These are phyloP conservation scores for Pleurotus ostreatus DNA, from an alignment of 768 basidiomycete species.

Conservation along the genomic window DNA sequence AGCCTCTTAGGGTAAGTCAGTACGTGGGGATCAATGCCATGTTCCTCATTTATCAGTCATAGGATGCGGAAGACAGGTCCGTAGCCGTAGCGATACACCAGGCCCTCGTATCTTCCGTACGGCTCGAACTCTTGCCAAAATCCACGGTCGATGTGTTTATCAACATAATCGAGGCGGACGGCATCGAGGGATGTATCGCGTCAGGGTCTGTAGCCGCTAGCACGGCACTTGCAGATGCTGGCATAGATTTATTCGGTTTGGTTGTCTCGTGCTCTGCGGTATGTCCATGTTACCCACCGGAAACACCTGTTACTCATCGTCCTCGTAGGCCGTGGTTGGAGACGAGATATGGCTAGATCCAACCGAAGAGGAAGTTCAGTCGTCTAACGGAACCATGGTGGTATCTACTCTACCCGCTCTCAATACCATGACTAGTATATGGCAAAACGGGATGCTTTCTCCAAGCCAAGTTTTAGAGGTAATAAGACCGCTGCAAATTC, in stretches of 20 bases:
- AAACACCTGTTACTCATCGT: not conserved
- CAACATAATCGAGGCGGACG: slow-evolving; percentile 88
- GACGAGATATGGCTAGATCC: slow-evolving; percentile 78
- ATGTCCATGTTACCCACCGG: not conserved
- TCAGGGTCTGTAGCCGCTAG: slow-evolving; percentile 85
- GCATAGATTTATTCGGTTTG: slow-evolving; percentile 86
- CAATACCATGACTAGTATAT: slow-evolving; percentile 76
- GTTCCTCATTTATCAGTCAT: slow-evolving; percentile 13
- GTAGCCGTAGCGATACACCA: slow-evolving; percentile 83
- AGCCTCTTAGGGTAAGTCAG: slow-evolving; percentile 77
- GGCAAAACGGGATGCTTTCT: slow-evolving; percentile 73
- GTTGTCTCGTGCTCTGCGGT: slow-evolving; percentile 84
- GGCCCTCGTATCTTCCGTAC: slow-evolving; percentile 76
- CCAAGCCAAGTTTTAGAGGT: slow-evolving; percentile 54
- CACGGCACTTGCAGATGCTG: slow-evolving; percentile 88
- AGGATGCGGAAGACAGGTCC: slow-evolving; percentile 95
- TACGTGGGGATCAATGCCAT: slow-evolving; percentile 8
- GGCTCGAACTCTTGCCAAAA: slow-evolving; percentile 90
- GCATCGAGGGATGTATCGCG: slow-evolving; percentile 84
- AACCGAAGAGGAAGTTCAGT: slow-evolving; percentile 57
- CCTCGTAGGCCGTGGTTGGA: slow-evolving; percentile 49
- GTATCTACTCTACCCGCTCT: slow-evolving; percentile 88
- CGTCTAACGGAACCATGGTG: slow-evolving; percentile 64
- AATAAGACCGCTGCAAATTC: slow-evolving; percentile 19
- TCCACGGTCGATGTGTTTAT: slow-evolving; percentile 90